Percentiles rank a stretch among this genome's conserved stretches.
Evolutionary conservation across 2,329 filamentous ascomycete genomes (phyloP).

Genomic region (Clathrospora elynae): DNA sequence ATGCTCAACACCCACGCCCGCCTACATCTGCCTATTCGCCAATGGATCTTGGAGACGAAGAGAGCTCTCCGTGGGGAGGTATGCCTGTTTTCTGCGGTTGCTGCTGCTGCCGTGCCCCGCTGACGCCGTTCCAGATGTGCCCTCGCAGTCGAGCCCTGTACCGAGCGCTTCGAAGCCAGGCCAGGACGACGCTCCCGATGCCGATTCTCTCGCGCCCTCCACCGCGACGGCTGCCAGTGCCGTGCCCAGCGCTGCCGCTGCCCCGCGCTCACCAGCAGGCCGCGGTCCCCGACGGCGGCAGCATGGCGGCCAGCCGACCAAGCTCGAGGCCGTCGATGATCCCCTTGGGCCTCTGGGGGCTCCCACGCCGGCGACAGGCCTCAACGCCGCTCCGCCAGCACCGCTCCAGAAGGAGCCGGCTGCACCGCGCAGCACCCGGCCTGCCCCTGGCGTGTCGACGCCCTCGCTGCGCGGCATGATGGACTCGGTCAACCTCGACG

Average conservation of each 20-base stretch:
- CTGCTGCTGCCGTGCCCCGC: slow-evolving; percentile 4
- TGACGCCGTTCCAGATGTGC: slow-evolving; percentile 51
- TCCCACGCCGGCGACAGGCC: slow-evolving; percentile 57
- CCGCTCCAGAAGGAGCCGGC: slow-evolving; percentile 67
- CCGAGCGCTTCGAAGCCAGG: slow-evolving; percentile 48
- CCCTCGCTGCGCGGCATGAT: slow-evolving; percentile 58
- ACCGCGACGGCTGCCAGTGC: slow-evolving; percentile 30
- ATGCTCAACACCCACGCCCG: slow-evolving; percentile 15
- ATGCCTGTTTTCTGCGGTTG: slow-evolving; percentile 9
- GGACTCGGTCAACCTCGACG: slow-evolving; percentile 74
- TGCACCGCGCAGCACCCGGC: slow-evolving; percentile 53
- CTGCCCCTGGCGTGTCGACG: slow-evolving; percentile 59
- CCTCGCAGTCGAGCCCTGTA: slow-evolving; percentile 51
- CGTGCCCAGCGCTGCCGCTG: slow-evolving; percentile 47
- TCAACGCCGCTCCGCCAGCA: slow-evolving; percentile 70
- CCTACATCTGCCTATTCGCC: slow-evolving; percentile 22
- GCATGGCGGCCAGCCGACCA: slow-evolving; percentile 75
- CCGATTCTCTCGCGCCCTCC: slow-evolving; percentile 26
- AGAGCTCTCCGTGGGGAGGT: slow-evolving; percentile 52
- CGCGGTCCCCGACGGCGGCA: slow-evolving; percentile 61
- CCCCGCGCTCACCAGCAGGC: slow-evolving; percentile 55
- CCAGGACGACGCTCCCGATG: slow-evolving; percentile 41
- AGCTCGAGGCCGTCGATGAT: slow-evolving; percentile 76
- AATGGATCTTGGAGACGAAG: slow-evolving; percentile 53
- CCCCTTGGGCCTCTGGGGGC: slow-evolving; percentile 79